These are phyloP conservation scores for Astrothelium subdiscretum DNA, from an alignment of 495 filamentous ascomycete genomes.

Conservation along the genomic window DNA sequence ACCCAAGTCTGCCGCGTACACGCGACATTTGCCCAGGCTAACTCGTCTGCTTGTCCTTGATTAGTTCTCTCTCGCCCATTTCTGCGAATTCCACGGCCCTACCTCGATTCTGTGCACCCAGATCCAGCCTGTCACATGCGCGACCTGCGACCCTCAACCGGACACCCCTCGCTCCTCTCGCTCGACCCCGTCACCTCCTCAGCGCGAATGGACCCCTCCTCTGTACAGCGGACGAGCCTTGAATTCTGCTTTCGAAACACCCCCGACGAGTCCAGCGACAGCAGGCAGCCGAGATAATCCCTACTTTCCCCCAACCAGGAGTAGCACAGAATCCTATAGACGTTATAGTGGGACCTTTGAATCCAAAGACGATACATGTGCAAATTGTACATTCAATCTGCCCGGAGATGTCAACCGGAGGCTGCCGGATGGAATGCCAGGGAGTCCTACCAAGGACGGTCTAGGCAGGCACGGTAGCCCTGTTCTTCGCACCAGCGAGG, in stretches of 20 bases:
- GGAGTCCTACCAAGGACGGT: slow-evolving; percentile 37
- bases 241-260: slow-evolving; percentile 42
- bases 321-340: slow-evolving; percentile 28
- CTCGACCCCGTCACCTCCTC: slow-evolving; percentile 13
- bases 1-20: too few relatives aligned
- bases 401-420: slow-evolving; percentile 43
- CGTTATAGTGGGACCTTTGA: slow-evolving; percentile 23
- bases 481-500: slow-evolving; percentile 43
- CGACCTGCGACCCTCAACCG: slow-evolving; percentile 44
- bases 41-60: background rate
- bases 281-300: slow-evolving; percentile 16
- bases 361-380: slow-evolving; percentile 44
- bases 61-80: slow-evolving; percentile 88
- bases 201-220: slow-evolving; percentile 6
- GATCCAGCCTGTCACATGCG: slow-evolving; percentile 65
- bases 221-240: slow-evolving; percentile 16
- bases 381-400: slow-evolving; percentile 46
- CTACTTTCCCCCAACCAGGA: slow-evolving; percentile 30
- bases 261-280: slow-evolving; percentile 46
- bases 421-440: slow-evolving; percentile 42
- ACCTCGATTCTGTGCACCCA: slow-evolving; percentile 94
- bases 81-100: slow-evolving; percentile 90
- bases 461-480: slow-evolving; percentile 43
- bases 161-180: slow-evolving; percentile 32
- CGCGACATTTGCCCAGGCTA: background rate